phyloP scores from a whole-genome alignment of 306 rosid species.

The Arachis stenosperma region DNA sequence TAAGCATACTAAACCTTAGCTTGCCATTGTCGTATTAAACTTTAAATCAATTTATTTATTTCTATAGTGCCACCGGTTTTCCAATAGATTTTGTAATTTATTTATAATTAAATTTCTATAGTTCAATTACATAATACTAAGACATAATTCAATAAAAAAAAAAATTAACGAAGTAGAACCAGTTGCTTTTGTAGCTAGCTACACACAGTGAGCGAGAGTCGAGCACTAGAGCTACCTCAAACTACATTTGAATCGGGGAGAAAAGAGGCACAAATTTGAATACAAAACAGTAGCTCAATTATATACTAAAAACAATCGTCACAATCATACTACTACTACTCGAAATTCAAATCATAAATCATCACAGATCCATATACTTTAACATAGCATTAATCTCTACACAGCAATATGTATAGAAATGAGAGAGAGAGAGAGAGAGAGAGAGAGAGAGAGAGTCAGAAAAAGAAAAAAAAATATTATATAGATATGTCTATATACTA shows the following conservation, averaged over 20 bases:
- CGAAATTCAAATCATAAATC: conserved; percentile 12
- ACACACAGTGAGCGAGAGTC: no score
- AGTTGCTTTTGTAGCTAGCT: no score
- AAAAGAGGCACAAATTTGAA: not conserved
- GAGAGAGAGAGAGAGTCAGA: not conserved
- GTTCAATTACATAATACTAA: no score
- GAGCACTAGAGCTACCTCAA: no score
- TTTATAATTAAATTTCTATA: no score
- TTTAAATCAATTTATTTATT: no score
- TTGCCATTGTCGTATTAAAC: no score
- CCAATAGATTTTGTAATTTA: no score
- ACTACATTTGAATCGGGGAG: not conserved
- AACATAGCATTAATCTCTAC: conserved; percentile 29
- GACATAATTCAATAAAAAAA: no score
- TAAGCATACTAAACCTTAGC: no score
- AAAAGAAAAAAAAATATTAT: not conserved
- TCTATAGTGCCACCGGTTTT: no score
- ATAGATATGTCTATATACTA: conserved; percentile 31
- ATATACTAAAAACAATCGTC: conserved; percentile 45
- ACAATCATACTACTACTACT: conserved; percentile 32
- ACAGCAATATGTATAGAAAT: not conserved
- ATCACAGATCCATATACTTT: conserved; percentile 28
- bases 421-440: not conserved
- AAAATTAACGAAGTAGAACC: no score
- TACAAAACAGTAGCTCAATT: conserved; percentile 33